Evolutionary conservation across 2,329 filamentous ascomycete genomes (phyloP), one percentile per base, ranked within the genome.

Genomic region (Remersonia thermophila): DNA sequence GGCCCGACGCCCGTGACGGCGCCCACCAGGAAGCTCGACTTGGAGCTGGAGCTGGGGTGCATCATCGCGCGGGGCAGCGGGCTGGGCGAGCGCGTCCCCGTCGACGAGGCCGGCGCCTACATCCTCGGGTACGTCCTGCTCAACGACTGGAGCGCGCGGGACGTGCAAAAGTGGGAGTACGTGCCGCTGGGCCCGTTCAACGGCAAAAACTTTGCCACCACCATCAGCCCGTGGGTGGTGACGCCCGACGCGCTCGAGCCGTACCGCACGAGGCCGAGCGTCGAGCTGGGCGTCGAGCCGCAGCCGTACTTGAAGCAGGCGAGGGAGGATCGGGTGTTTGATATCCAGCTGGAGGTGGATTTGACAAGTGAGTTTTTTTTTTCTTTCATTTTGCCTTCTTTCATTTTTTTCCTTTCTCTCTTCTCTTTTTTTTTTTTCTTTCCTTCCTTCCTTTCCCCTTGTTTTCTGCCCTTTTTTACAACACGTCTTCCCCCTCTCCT

Each of bases 121-220:
- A 67, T 93, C 18, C 91, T 91, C 51, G 84, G 84, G 11, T 67
- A 84, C 17, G 83, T 91, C 0, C 59, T 93, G 39, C 71, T 93
- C 66, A 93, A 93, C 48, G 84, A 93, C 57, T 93, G 84, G 84
- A 84, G 78, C 37, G 83, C 83, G 4, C 66, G 83, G 44, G 83
- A 91, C 48, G 78, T 91, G 33, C 84, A 93, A 54, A 71, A 71
- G 0, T 91, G 82, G 82, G 84, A 93, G 57, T 87, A 87, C 47
- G 69, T 87, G 7, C 84, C 84, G 0, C 61, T 89, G 7, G 84
- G 84, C 0, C 83, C 83, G 0, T 89, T 91, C 61, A 86, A 83
- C 43, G 68, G 75, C 16, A 91, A 93, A 69, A 89, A 87, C 55
- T 89, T 91, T 51, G 80, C 70, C 3, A 83, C 81, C 0, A 81